Conservation (phyloP, 2,329 filamentous ascomycete genomes). For the Paecilomyces niveus region DNA sequence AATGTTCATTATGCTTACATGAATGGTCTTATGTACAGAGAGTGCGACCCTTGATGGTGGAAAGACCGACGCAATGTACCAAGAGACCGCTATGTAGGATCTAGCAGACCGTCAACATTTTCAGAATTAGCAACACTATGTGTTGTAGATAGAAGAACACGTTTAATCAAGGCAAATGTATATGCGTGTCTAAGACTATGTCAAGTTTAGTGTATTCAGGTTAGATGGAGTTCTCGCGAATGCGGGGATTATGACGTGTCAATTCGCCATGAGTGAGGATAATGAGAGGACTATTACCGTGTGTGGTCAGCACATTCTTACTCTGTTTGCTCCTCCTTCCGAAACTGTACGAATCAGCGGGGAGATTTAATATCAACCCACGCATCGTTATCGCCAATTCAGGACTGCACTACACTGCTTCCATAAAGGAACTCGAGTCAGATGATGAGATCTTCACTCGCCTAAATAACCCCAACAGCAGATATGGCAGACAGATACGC, state of each 20-base stretch:
- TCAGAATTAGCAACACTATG: too few relatives aligned
- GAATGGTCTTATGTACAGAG: too few relatives aligned
- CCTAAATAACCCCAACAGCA: constrained; percentile 9
- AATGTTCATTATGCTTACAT: too few relatives aligned
- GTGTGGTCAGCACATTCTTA: constrained; percentile 21
- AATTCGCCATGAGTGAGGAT: constrained; percentile 9
- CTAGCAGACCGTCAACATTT: too few relatives aligned
- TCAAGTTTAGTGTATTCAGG: constrained; percentile 6
- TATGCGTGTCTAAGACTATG: too few relatives aligned
- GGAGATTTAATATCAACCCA: constrained; percentile 8
- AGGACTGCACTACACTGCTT: constrained; percentile 11
- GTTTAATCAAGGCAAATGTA: too few relatives aligned
- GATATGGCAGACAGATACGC: constrained; percentile 10
- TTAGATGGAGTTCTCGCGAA: constrained; percentile 43
- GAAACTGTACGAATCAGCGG: constrained; percentile 8
- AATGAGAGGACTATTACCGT: constrained; percentile 31
- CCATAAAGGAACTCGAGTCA: constrained; percentile 6
- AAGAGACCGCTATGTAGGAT: too few relatives aligned
- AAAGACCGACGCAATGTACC: too few relatives aligned
- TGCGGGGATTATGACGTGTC: constrained; percentile 27
- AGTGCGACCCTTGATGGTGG: too few relatives aligned
- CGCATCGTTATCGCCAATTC: constrained; percentile 12
- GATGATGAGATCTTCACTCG: constrained; percentile 8
- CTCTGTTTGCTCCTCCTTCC: constrained; percentile 15
- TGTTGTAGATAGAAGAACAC: too few relatives aligned